A percentile compares a stretch with the other conserved stretches of the same genome.
Evolutionary conservation across 2,329 filamentous ascomycete species (phyloP).

Genomic region (Alternaria angustiovoidea): DNA sequence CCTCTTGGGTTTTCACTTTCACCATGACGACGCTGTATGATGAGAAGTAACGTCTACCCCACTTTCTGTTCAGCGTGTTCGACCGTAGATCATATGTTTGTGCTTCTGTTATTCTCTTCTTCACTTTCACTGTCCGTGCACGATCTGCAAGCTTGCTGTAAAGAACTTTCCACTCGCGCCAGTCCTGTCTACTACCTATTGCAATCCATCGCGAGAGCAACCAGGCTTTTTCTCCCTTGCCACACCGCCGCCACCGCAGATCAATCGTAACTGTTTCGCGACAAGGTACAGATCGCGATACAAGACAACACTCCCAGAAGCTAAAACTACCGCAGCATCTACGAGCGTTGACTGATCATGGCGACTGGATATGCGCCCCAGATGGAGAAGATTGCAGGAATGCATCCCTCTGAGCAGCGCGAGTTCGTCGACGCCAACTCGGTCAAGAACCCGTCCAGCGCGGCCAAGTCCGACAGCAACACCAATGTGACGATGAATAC

Average conservation of each 20-base stretch:
- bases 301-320: background rate
- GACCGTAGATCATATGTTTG: background rate
- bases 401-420: constrained; percentile 5
- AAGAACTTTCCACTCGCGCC: too few relatives aligned
- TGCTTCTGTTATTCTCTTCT: background rate
- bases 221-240: background rate
- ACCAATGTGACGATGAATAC: constrained; percentile 2
- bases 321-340: background rate
- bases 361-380: constrained; percentile 13
- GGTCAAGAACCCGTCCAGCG: background rate
- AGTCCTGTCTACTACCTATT: background rate
- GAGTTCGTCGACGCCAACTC: constrained; percentile 7
- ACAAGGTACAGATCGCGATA: background rate
- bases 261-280: background rate
- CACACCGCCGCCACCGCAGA: background rate
- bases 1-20: background rate
- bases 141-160: too few relatives aligned
- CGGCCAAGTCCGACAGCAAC: background rate
- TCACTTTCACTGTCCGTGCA: constrained; percentile 6
- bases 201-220: background rate
- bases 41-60: background rate
- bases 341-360: background rate
- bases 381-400: constrained; percentile 13
- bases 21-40: background rate
- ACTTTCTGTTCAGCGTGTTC: background rate